phyloP scores from a whole-genome alignment of 2,329 filamentous ascomycete genomes.

The Stromatinia cepivora region DNA sequence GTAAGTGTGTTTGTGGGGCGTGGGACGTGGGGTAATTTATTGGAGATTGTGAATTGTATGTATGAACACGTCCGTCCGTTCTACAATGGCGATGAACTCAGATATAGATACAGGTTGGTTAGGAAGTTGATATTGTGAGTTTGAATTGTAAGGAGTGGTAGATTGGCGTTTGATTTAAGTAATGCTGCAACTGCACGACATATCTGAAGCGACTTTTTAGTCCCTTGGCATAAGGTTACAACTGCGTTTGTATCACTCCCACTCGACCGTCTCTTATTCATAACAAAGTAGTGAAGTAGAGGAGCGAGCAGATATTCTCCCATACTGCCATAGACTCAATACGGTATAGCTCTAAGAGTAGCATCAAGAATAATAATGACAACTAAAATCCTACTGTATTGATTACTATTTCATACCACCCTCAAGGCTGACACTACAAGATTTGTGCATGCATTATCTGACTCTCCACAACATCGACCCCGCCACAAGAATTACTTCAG shows the following conservation, averaged over 20 bases:
- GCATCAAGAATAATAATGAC: too few species aligned
- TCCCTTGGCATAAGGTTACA: background rate
- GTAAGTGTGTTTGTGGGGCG: background rate
- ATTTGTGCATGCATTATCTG: background rate
- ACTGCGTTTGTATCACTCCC: background rate
- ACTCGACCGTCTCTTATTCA: background rate
- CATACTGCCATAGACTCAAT: too few species aligned
- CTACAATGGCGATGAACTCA: background rate
- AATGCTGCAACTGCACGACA: too few species aligned
- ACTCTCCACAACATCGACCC: too few species aligned
- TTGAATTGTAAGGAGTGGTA: background rate
- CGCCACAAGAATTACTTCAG: background rate
- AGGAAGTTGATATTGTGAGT: background rate
- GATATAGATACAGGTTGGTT: background rate
- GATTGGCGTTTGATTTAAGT: background rate
- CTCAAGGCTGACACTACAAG: too few species aligned
- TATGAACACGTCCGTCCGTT: background rate
- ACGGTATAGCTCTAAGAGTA: too few species aligned
- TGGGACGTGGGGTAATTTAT: background rate
- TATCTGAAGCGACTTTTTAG: background rate
- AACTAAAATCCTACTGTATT: too few species aligned
- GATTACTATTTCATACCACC: too few species aligned
- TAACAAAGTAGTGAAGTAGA: too few species aligned
- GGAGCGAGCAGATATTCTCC: too few species aligned
- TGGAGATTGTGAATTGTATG: constrained; percentile 8